Evolutionary conservation across 2,329 filamentous ascomycete genomes (phyloP), one percentile per base, ranked within the genome.

Genomic region (Aspergillus quadrilineatus): DNA sequence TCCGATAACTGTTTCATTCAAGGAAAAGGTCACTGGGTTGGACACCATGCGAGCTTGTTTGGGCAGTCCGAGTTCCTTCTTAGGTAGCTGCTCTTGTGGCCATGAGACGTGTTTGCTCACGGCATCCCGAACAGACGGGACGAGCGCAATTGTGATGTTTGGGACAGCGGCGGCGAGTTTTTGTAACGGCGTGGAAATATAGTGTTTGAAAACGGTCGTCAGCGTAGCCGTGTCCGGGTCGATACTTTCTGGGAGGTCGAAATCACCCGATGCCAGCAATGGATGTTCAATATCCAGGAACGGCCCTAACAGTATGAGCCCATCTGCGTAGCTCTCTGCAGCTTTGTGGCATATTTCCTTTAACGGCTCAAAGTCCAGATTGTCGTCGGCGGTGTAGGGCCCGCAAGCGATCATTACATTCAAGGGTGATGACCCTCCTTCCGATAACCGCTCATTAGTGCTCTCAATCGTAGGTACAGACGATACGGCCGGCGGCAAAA

Each of bases 281-380:
- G 94, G 93, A 70, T 99, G 94, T 65, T 97, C 92, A 36, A 89
- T 81, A 70, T 97, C 94, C 63, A 99, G 81, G 71, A 99, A 97
- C 0, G 94, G 94, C 0, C 94, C 94, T 4, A 84, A 79, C 7
- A 99, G 80, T 43, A 97, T 82, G 29, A 99, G 76, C 3, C 85
- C 84, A 70, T 99, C 94, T 9, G 88, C 89, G 61, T 85, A 87
- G 22, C 82, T 84, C 61, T 90, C 85, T 14, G 85, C 86, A 7
- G 92, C 92, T 65, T 88, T 87, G 63, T 83, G 82, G 69, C 93
- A 93, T 14, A 99, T 81, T 30, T 89, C 85, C 66, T 92, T 86
- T 1, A 99, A 79, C 6, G 93, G 89, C 67, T 95, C 89, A 69
- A 92, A 99, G 63, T 92, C 89, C 45, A 99, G 85, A 68, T 95